These are phyloP conservation scores for Backusella morwellensis DNA, from an alignment of 192 early-diverging fungal genomes.

Conservation along the genomic window DNA sequence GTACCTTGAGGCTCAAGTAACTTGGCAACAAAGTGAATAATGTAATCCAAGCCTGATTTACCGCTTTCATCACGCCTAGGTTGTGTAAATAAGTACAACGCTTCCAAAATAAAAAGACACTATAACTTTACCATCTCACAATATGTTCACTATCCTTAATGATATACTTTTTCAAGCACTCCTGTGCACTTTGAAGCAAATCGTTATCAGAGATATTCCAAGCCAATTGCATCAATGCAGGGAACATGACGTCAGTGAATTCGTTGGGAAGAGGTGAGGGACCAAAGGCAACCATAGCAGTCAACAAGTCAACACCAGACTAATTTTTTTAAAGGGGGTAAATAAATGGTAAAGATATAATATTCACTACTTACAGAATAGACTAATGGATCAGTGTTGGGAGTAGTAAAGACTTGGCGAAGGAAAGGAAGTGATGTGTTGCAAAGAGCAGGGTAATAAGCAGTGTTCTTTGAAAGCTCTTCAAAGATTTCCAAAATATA, in stretches of 20 bases:
- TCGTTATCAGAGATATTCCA: slow-evolving; percentile 66
- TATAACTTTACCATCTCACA: slow-evolving; percentile 62
- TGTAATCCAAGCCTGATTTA: slow-evolving; percentile 73
- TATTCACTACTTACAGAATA: slow-evolving; percentile 39
- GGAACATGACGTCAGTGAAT: slow-evolving; percentile 78
- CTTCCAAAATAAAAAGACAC: background rate
- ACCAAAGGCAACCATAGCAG: slow-evolving; percentile 66
- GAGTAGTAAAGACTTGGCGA: slow-evolving; percentile 48
- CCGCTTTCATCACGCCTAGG: slow-evolving; percentile 40
- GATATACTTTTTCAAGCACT: slow-evolving; percentile 79
- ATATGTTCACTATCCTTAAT: slow-evolving; percentile 75
- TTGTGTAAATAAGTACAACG: background rate
- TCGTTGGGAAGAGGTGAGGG: slow-evolving; percentile 71
- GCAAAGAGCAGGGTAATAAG: slow-evolving; percentile 65
- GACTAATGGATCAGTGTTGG: slow-evolving; percentile 31
- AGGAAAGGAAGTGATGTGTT: slow-evolving; percentile 73
- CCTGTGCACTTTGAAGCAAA: slow-evolving; percentile 88
- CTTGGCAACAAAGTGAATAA: slow-evolving; percentile 79
- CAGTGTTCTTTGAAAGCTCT: slow-evolving; percentile 65
- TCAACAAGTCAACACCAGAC: slow-evolving; percentile 73
- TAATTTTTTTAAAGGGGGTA: background rate
- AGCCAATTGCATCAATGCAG: slow-evolving; percentile 73
- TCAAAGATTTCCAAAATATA: slow-evolving; percentile 79
- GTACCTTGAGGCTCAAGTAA: slow-evolving; percentile 70
- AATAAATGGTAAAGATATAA: slow-evolving; percentile 25